Conservation (phyloP, 306 rosid genomes). For the Ormosia semicastrata region DNA sequence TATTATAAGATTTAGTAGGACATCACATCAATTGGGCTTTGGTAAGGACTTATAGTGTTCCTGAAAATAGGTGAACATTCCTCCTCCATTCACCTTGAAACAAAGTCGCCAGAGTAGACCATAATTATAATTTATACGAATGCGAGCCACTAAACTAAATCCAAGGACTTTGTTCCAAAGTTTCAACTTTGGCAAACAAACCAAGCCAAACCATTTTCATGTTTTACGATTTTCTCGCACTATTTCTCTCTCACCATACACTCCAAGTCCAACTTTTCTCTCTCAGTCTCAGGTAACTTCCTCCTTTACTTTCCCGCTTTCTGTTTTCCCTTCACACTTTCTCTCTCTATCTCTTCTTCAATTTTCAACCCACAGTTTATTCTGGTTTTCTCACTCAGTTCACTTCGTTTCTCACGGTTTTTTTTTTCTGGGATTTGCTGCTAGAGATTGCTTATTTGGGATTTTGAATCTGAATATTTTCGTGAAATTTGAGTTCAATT, state of each 20-base stretch:
- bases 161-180: slow-evolving; percentile 4
- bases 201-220: neutral
- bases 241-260: slow-evolving; percentile 35
- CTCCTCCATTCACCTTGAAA: neutral
- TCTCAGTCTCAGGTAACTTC: slow-evolving; percentile 23
- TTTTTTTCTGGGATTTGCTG: neutral
- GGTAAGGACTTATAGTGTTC: neutral
- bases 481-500: slow-evolving; percentile 28
- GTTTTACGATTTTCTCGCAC: slow-evolving; percentile 32
- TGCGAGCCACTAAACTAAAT: neutral
- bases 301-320: slow-evolving; percentile 28
- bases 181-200: neutral
- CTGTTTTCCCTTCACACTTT: neutral
- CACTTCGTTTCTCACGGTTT: neutral
- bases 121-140: slow-evolving; percentile 7
- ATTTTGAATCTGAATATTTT: neutral
- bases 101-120: slow-evolving; percentile 62
- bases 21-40: neutral
- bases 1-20: neutral
- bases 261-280: slow-evolving; percentile 1
- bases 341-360: neutral
- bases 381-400: neutral
- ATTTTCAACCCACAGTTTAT: neutral
- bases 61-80: slow-evolving; percentile 22
- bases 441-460: neutral